These are phyloP conservation scores for Asterella californica DNA, from an alignment of 225 moss, liverwort and hornwort species.

Conservation along the genomic window DNA sequence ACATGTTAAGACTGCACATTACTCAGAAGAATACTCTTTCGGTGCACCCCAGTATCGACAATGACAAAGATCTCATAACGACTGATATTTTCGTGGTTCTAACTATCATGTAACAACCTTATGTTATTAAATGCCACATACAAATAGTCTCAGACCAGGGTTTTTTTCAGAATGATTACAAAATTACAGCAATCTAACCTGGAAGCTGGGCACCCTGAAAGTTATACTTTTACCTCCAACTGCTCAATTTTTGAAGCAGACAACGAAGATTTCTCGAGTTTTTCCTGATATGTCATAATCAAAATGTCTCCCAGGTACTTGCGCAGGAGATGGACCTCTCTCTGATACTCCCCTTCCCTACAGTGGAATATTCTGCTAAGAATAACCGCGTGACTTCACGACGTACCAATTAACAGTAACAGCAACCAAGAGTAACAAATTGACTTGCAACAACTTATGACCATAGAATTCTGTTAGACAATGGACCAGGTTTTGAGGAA, in stretches of 20 bases:
- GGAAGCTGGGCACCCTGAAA: neutral
- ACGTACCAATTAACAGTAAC: neutral
- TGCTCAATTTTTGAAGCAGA: constrained; percentile 70
- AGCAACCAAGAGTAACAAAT: neutral
- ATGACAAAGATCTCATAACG: no score
- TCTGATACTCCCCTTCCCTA: constrained; percentile 54
- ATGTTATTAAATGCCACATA: no score
- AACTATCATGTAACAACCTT: no score
- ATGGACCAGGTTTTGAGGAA: neutral
- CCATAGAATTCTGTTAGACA: neutral
- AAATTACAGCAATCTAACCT: neutral
- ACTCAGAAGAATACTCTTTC: no score
- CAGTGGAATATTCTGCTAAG: neutral
- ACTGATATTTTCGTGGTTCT: no score
- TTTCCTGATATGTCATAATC: constrained; percentile 72
- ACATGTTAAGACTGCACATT: neutral
- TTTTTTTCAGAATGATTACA: neutral
- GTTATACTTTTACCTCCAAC: constrained; percentile 51
- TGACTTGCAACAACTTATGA: neutral
- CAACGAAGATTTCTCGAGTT: constrained; percentile 56
- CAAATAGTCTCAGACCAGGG: neutral
- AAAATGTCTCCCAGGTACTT: constrained; percentile 82
- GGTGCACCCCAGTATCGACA: no score
- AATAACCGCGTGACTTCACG: neutral
- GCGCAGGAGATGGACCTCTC: constrained; percentile 72